Evolutionary conservation across 176 grass and related monocot genomes (phyloP), one percentile per base, ranked within the genome.

Genomic region (Canna indica): DNA sequence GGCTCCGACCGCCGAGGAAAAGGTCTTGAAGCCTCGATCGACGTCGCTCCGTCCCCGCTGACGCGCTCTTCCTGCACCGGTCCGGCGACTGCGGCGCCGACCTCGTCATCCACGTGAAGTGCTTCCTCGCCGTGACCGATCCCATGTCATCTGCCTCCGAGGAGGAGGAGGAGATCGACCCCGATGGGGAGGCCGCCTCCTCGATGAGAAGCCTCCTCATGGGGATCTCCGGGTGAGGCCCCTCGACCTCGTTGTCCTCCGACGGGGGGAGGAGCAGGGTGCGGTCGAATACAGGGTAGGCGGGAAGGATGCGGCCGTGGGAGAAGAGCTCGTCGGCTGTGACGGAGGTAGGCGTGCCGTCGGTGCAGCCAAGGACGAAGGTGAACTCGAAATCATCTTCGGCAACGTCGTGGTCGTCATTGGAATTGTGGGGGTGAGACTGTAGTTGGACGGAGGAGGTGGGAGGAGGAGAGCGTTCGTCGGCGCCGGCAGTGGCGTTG

Each of bases 31-130:
- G 42, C 42, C 67, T 45, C 67, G n/a, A n/a, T n/a, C 67, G 22
- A 7, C 44, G 67, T 16, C 44, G 15, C 3, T 24, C n/a, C 12
- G 67, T 30, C 5, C 44, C 44, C 3, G 44, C 26, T 11, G 67
- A 70, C 10, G 67, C 39, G 67, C 67, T 70, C 44, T 70, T 47
- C 67, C 42, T 70, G 13, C 67, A 47, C 27, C 6, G 26, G 26
- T 31, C 67, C 41, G 67, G 26, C 42, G 52, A 57, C 52, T 57
- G n/a, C 52, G 52, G 52, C 20, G 52, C 52, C n/a, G 52, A 57
- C 52, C 22, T 26, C 3, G 52, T 5, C 20, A 26, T 46, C 67
- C 44, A 47, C 41, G 15, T 8, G 25, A 25, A 70, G 67, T 70
- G 20, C n/a, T 48, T 33, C 42, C 67, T 17, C 67, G 4, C 67